Base-by-base conservation (phyloP, 2,329 filamentous ascomycete genomes). In the Escovopsis sp. region DNA sequence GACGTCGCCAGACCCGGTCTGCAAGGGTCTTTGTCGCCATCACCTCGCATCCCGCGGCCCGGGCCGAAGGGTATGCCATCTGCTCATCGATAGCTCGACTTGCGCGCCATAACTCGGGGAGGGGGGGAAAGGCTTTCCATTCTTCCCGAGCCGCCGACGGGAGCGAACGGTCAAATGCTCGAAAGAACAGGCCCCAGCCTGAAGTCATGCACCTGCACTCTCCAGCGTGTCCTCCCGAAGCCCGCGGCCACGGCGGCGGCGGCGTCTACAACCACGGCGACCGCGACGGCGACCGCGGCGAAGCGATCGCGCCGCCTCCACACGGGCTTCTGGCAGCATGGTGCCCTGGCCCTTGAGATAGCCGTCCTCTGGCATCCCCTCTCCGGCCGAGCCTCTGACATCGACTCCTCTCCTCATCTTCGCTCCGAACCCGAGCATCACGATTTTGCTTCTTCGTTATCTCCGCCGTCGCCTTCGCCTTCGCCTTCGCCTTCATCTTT, bases 171-270 rank as follows among this genome's bases (percentile, higher is more conserved):
- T 43, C 64, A 61, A 58, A 74, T 76, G 71, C 68, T 76, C 53
- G 72, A 76, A 64, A 69, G 71, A 66, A 72, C 72, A 44, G 69
- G 70, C 35, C 66, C 67, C 47, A 66, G 63, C 57, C 59, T 76
- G 59, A 73, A 76, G 66, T 66, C 71, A 58, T 69, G 69, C 62
- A 64, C 64, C 51, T 69, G 69, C 62, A 64, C 64, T 50, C 61
- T 75, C 55, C 69, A 70, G 57, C 65, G 70, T 58, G 64, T 72
- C 47, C 60, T 75, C 43, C 65, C 67, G 19, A 55, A 51, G 33
- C 52, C 60, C 37, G 52, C 37, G 19, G 12, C 58, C 38, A 9
- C 28, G 28, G 28, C 11, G 8, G 11, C 28, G 8, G 28, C 28
- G 28, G 11, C 28, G 28, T 2, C 28, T 10, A 30, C 28, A 10